phyloP scores from a whole-genome alignment of 768 basidiomycete genomes.

The Tephrocybe sp. region DNA sequence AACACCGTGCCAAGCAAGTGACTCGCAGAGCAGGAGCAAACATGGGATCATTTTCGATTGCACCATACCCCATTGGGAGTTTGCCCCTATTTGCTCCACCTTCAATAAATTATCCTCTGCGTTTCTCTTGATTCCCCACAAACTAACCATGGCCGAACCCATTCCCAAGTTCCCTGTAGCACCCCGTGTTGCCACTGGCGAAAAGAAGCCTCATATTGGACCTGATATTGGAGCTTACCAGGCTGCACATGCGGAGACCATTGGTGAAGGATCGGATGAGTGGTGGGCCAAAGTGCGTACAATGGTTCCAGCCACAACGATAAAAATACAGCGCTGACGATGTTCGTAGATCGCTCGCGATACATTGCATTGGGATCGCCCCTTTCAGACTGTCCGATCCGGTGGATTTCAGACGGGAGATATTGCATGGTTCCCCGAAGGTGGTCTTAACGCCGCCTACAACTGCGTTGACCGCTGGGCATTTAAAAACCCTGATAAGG shows the following conservation, averaged over 20 bases:
- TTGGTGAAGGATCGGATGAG: constrained; percentile 75
- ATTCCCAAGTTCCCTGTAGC: constrained; percentile 67
- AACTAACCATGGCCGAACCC: constrained; percentile 9
- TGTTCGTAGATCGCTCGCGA: constrained; percentile 62
- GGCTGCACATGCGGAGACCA: constrained; percentile 61
- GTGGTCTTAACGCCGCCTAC: constrained; percentile 89
- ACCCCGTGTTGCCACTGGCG: constrained; percentile 61
- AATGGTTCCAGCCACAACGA: not conserved
- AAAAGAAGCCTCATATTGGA: constrained; percentile 74
- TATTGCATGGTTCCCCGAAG: constrained; percentile 96
- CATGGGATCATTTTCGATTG: not conserved
- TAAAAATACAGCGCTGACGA: not conserved
- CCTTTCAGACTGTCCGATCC: constrained; percentile 83
- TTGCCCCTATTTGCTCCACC: constrained; percentile 14
- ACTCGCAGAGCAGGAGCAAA: constrained; percentile 1
- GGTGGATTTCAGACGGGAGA: constrained; percentile 86
- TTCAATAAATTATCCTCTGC: constrained; percentile 5
- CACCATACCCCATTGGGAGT: constrained; percentile 3
- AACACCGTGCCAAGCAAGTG: not conserved
- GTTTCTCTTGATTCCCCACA: not conserved
- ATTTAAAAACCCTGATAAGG: constrained; percentile 83
- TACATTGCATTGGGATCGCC: constrained; percentile 82
- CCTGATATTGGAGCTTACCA: constrained; percentile 79
- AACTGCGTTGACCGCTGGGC: constrained; percentile 99
- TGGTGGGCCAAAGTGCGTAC: constrained; percentile 83